phyloP scores from a whole-genome alignment of 2,329 filamentous ascomycete genomes.

The Alternaria longipes region DNA sequence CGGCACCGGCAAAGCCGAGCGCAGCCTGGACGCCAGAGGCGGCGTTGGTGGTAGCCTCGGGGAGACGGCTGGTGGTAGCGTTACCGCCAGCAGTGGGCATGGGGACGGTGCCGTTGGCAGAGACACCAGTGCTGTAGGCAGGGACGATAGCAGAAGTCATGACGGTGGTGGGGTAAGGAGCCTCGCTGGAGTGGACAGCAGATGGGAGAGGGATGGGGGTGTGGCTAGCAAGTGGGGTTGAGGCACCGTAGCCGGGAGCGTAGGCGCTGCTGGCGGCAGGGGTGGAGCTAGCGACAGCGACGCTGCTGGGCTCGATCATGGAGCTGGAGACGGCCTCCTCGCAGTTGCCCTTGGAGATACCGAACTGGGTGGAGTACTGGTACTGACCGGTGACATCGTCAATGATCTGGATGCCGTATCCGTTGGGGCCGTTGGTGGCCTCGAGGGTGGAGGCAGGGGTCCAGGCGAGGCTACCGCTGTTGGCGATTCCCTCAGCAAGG shows the following conservation, averaged over 20 bases:
- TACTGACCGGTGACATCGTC: constrained; percentile 67
- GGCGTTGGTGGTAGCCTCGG: constrained; percentile 44
- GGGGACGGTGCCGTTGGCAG: constrained; percentile 42
- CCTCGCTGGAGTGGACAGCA: constrained; percentile 15
- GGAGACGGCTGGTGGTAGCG: constrained; percentile 34
- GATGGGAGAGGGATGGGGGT: constrained; percentile 21
- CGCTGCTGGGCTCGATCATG: constrained; percentile 17
- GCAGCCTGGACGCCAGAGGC: constrained; percentile 45
- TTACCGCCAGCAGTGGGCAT: constrained; percentile 40
- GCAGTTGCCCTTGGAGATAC: constrained; percentile 60
- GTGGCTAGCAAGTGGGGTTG: constrained; percentile 18
- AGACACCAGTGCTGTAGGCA: constrained; percentile 11
- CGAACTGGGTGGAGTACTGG: constrained; percentile 69
- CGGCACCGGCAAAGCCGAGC: constrained; percentile 53
- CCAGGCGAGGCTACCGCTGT: constrained; percentile 66
- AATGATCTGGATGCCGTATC: constrained; percentile 70
- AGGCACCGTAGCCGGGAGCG: constrained; percentile 10
- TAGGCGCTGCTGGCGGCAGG: constrained; percentile 16
- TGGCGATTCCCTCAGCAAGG: constrained; percentile 61
- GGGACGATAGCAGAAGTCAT: constrained; percentile 32
- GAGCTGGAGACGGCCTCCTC: constrained; percentile 29
- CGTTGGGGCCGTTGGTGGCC: constrained; percentile 54
- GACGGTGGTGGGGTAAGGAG: constrained; percentile 26
- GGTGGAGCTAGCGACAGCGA: constrained; percentile 4
- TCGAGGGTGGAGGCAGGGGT: constrained; percentile 61